These are phyloP conservation scores for Citrus unshiu DNA, from an alignment of 345 rosid species.

Conservation along the genomic window DNA sequence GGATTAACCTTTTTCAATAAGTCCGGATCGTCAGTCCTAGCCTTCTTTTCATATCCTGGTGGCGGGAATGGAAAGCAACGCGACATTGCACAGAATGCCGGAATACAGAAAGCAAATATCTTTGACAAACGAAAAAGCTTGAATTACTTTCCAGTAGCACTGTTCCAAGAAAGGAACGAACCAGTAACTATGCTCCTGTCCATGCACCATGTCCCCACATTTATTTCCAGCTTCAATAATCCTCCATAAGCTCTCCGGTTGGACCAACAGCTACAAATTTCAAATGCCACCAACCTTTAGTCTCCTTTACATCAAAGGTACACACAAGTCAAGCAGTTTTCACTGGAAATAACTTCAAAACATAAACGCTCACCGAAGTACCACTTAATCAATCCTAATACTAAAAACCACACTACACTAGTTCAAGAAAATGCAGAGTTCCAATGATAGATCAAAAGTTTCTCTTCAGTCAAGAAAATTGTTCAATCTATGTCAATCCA, in stretches of 20 bases:
- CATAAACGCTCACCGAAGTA: constrained; percentile 1
- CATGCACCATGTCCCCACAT: constrained; percentile 65
- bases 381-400: constrained; percentile 14
- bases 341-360: constrained; percentile 15
- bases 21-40: constrained; percentile 49
- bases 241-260: constrained; percentile 26
- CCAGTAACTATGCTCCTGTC: constrained; percentile 47
- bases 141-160: constrained; percentile 38
- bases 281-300: constrained; percentile 14
- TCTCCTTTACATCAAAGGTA: constrained; percentile 10
- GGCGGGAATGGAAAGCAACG: constrained; percentile 99
- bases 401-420: constrained; percentile 8
- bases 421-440: constrained; percentile 12
- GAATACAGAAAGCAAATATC: constrained; percentile 18
- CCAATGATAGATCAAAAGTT: constrained; percentile 10
- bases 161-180: constrained; percentile 50
- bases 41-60: constrained; percentile 93
- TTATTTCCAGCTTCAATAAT: constrained; percentile 46
- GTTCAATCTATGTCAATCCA: constrained; percentile 30
- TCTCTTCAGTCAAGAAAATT: constrained; percentile 10
- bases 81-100: constrained; percentile 68
- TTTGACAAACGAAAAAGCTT: constrained; percentile 26
- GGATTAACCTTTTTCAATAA: constrained; percentile 63
- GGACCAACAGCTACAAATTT: constrained; percentile 13
- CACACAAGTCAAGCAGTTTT: constrained; percentile 13